Evolutionary conservation across 2,329 filamentous ascomycete species (phyloP).

Genomic region (Talaromyces marneffei): DNA sequence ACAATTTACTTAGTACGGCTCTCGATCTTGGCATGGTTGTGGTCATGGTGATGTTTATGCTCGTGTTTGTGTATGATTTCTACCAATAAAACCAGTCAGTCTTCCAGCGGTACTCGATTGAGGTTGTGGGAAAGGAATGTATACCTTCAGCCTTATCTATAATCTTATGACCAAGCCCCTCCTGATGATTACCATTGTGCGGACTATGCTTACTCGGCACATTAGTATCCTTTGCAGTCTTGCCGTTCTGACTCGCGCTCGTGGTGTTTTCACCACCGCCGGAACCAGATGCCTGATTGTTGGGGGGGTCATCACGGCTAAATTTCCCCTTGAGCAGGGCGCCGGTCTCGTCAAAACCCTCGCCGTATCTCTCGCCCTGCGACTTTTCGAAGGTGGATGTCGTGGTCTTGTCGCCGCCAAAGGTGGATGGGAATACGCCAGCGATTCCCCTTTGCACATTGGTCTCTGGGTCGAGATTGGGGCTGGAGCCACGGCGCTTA

Average conservation of each 20-base stretch:
- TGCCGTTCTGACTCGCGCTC: neutral
- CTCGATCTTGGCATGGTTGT: neutral
- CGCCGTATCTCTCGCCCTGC: constrained; percentile 6
- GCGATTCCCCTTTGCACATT: neutral
- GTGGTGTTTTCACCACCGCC: neutral
- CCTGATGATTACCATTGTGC: neutral
- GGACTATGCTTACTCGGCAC: neutral
- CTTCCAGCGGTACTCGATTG: too few relatives aligned
- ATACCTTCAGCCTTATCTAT: constrained; percentile 10
- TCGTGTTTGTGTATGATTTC: constrained; percentile 3
- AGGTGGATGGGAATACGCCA: constrained; percentile 6
- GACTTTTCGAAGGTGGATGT: constrained; percentile 14
- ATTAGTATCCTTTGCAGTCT: neutral
- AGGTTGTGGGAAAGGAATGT: neutral
- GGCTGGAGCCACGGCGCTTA: neutral
- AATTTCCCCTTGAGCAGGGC: neutral
- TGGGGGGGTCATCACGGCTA: neutral
- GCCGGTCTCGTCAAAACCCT: constrained; percentile 2
- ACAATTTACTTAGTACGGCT: neutral
- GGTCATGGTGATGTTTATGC: too few relatives aligned
- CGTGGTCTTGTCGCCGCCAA: constrained; percentile 12
- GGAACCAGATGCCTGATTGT: neutral
- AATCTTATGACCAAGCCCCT: constrained; percentile 9
- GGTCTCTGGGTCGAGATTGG: too few relatives aligned
- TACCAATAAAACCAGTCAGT: neutral